A percentile compares a stretch with the other conserved stretches of the same genome.
phyloP scores from a whole-genome alignment of 208 protist genomes.

The Leishmania lainsoni region DNA sequence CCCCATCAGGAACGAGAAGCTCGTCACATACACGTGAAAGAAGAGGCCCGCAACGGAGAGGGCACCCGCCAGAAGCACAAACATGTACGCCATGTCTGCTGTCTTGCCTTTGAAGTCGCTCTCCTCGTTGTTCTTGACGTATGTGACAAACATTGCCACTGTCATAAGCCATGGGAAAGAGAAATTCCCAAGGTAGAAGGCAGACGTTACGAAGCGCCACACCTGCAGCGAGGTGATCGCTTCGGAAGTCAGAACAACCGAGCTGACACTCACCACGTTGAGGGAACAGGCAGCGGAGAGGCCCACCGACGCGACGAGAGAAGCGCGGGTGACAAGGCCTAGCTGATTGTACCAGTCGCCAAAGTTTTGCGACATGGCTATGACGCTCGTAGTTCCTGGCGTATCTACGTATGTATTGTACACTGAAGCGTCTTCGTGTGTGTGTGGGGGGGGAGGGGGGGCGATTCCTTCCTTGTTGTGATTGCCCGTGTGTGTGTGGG shows the following conservation, averaged over 20 bases:
- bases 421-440: background rate
- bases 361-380: slow-evolving; percentile 62
- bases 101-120: slow-evolving; percentile 69
- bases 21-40: slow-evolving; percentile 52
- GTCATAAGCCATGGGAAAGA: slow-evolving; percentile 83
- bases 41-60: slow-evolving; percentile 38
- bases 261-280: slow-evolving; percentile 31
- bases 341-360: slow-evolving; percentile 73
- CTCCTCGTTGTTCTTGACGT: slow-evolving; percentile 78
- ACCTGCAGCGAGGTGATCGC: slow-evolving; percentile 51
- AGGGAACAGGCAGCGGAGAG: slow-evolving; percentile 53
- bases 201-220: slow-evolving; percentile 72
- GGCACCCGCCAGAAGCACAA: slow-evolving; percentile 49
- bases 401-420: slow-evolving; percentile 3
- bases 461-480: background rate
- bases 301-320: slow-evolving; percentile 44
- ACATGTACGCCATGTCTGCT: slow-evolving; percentile 84
- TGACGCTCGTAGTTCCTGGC: background rate
- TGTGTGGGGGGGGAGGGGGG: background rate
- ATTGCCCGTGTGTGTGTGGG: slow-evolving; percentile 4
- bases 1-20: slow-evolving; percentile 67
- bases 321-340: slow-evolving; percentile 54
- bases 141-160: slow-evolving; percentile 79
- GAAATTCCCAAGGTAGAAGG: slow-evolving; percentile 82
- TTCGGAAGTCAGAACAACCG: slow-evolving; percentile 42